Base-by-base conservation (phyloP, 208 protist species). In the Willaertia magna region DNA sequence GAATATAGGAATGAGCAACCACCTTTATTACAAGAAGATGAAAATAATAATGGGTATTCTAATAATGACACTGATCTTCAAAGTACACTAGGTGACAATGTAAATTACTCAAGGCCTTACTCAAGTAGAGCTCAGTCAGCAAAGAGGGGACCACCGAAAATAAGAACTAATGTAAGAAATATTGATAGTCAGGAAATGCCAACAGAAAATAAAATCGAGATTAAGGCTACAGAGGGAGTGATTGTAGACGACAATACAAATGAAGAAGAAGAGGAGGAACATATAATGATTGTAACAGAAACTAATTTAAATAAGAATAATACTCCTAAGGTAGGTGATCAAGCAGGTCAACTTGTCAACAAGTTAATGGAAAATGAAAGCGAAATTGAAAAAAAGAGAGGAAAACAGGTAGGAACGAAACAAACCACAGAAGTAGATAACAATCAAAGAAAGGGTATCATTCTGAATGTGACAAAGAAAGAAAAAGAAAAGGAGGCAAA, bases 381-480 rank as follows among this genome's bases (percentile, higher is more conserved):
- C 11, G 47, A 46, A 7, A 74, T 48, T 82, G 85, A 86, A 74
- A 83, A 83, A 26, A 74, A 85, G 26, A 22, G 85, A 26, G 85
- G 78, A 1, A 79, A 86, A 11, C 2, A 2, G 1, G 79, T 34
- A 42, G 11, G 11, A 40, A 9, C 12, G 1, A 42, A 51, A 26
- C 26, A 43, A 11, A 48, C 7, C 0, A 18, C 2, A 44, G 43
- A 87, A 1, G n/a, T n/a, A n/a, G n/a, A n/a, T n/a, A n/a, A n/a
- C n/a, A 83, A 82, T 4, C 22, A 87, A 43, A 85, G 14, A 42
- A 85, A 40, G 6, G 85, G 85, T 42, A 87, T 87, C 47, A 30
- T 59, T 61, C 85, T 87, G 9, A 16, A 52, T 30, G 48, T 81
- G 16, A 34, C 34, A 6, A 78, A 84, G 11, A 78, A 42, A 30